phyloP scores from a whole-genome alignment of 805 yeast genomes.

The Clavispora phyllophila region DNA sequence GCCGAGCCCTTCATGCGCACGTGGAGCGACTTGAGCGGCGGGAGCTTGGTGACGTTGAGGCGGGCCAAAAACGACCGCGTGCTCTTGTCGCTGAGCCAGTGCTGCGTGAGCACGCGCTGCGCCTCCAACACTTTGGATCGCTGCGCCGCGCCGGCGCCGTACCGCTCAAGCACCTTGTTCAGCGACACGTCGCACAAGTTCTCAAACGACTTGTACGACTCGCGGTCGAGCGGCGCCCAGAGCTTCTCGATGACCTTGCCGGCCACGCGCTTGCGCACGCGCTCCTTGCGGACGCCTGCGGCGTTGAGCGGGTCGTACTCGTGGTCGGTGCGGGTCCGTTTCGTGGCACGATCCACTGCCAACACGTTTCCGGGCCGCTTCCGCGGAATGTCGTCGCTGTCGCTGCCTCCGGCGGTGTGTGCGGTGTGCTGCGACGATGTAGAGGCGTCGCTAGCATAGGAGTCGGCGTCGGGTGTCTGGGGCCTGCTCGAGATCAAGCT shows the following conservation, averaged over 20 bases:
- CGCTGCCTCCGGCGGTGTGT: neutral
- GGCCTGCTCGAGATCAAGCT: constrained; percentile 1
- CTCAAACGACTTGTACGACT: constrained; percentile 8
- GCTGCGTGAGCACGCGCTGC: constrained; percentile 11
- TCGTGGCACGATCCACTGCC: constrained; percentile 7
- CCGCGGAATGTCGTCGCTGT: constrained; percentile 1
- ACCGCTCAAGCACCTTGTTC: constrained; percentile 11
- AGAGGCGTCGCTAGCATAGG: constrained; percentile 9
- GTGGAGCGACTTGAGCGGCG: constrained; percentile 13
- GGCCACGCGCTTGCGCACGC: constrained; percentile 6
- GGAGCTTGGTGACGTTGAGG: constrained; percentile 13
- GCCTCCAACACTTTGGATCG: constrained; percentile 10
- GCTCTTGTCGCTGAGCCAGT: constrained; percentile 11
- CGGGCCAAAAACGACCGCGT: constrained; percentile 14
- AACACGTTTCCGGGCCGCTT: neutral
- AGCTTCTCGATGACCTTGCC: constrained; percentile 12
- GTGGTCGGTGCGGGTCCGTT: neutral
- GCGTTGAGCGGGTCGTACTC: constrained; percentile 1
- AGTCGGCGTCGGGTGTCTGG: constrained; percentile 10
- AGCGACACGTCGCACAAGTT: constrained; percentile 7
- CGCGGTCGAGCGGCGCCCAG: constrained; percentile 12
- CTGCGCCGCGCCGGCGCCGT: constrained; percentile 4
- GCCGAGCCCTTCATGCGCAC: constrained; percentile 9
- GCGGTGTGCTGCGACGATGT: constrained; percentile 4
- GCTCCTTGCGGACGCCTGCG: constrained; percentile 4